These are phyloP conservation scores for Heliamphora exappendiculata DNA, from an alignment of 148 eudicot species.

Conservation along the genomic window DNA sequence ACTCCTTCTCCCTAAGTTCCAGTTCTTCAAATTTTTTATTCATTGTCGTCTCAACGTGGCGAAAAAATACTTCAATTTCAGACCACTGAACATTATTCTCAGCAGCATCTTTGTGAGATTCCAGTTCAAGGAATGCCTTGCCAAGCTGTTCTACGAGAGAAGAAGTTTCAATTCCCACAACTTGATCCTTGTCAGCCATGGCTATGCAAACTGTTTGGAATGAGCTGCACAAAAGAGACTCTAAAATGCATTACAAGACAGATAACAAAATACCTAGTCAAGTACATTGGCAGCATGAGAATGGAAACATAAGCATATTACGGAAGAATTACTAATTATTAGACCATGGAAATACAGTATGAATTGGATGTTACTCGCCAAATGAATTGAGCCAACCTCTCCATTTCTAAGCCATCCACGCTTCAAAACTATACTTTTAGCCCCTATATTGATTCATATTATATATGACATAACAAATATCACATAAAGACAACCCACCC, in stretches of 20 bases:
- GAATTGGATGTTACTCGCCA: neutral
- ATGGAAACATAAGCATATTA: neutral
- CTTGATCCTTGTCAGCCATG: slow-evolving; percentile 38
- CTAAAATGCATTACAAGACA: neutral
- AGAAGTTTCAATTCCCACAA: slow-evolving; percentile 18
- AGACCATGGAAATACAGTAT: neutral
- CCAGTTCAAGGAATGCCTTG: slow-evolving; percentile 39
- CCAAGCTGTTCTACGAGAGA: slow-evolving; percentile 44
- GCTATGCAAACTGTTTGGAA: slow-evolving; percentile 9
- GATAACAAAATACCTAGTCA: neutral
- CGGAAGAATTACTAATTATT: neutral
- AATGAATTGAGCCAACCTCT: neutral
- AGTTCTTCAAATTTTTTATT: slow-evolving; percentile 38
- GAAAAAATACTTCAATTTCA: slow-evolving; percentile 44
- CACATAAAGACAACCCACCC: neutral
- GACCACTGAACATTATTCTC: slow-evolving; percentile 24
- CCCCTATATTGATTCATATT: neutral
- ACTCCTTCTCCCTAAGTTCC: slow-evolving; percentile 40
- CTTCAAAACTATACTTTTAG: neutral
- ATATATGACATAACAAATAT: too few species aligned
- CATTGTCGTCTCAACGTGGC: slow-evolving; percentile 27
- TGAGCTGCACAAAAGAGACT: slow-evolving; percentile 15
- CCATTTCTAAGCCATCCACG: slow-evolving; percentile 3
- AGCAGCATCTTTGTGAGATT: slow-evolving; percentile 31
- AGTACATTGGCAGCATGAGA: neutral